Evolutionary conservation across 306 rosid genomes (phyloP), one percentile per base, ranked within the genome.

Genomic region (Datisca glomerata): DNA sequence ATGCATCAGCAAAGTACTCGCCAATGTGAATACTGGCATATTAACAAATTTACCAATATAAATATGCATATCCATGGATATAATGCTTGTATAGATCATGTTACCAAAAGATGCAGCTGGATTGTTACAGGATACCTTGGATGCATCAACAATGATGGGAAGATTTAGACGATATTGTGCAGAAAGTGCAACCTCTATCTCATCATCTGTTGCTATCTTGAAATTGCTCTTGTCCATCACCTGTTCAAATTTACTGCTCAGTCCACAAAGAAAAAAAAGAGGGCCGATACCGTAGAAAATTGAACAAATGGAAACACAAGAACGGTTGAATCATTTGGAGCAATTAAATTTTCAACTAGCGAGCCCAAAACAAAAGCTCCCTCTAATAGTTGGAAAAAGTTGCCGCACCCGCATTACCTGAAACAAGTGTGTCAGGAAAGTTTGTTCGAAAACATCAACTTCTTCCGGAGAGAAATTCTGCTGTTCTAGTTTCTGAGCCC

Each of bases 191-290:
- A 87, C 71, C 37, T 83, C 93, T 46, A 83, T 63, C 55, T 87
- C 97, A 20, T 79, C 89, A 3, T 69, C 75, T 49, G 72, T 69
- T 47, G 75, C 73, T 55, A 82, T 41, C 71, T 79, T 82, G 61
- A 87, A 87, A 73, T 87, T 79, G 73, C 93, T 87, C 68, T 82
- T 82, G 38, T 82, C 79, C 94, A 87, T 76, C 54, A 83, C 93
- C 94, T 79, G 70, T 57, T 47, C 21, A 40, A 33, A 47, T 47
- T 12, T 14, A 47, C 18, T 18, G 12, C 28, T 29, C 13, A n/a
- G n/a, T n/a, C n/a, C n/a, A n/a, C n/a, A n/a, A n/a, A n/a, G n/a
- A n/a, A n/a, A n/a, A n/a, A n/a, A n/a, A n/a, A n/a, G n/a, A n/a
- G n/a, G n/a, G n/a, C n/a, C n/a, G n/a, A n/a, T n/a, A n/a, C n/a